Base-by-base conservation (phyloP, 2,329 filamentous ascomycete genomes). In the Alternaria rosae region DNA sequence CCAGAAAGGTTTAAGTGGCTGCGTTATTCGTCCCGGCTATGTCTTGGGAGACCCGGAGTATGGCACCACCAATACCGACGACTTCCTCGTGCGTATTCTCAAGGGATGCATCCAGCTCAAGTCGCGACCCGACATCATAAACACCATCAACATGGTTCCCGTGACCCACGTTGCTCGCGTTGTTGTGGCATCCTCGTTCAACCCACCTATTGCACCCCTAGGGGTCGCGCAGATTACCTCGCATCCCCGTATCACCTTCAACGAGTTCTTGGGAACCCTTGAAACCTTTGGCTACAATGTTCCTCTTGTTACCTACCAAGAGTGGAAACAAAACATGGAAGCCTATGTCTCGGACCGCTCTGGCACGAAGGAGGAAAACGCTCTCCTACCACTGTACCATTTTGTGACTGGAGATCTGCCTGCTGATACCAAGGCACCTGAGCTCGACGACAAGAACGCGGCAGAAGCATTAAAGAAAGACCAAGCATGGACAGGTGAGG, bases 131-230 rank as follows among this genome's bases (percentile, higher is more conserved):
- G 85, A 87, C 68, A 96, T 97, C 69, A 80, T 85, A 76, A 98
- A 97, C 82, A 92, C 92, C 0, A 88, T 97, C 79, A 98, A 97
- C 82, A 88, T 90, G 78, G 91, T 97, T 0, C 94, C 94, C 0
- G 93, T 97, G 25, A 88, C 89, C 65, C 92, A 97, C 68, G 93
- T 97, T 35, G 87, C 90, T 1, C 85, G 88, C n/a, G 87, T 97
- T 8, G 91, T 97, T 25, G 88, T 93, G 17, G 92, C 93, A 1
- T 84, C 90, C 6, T 86, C 88, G 0, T 85, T 96, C 70, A 86
- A 90, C 73, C 89, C 89, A 1, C 84, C 88, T 1, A 69, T 77
- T n/a, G 69, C 74, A 12, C 82, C 82, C 4, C 79, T 88, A 4
- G 83, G 86, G 62, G 92, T 97, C 6, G 86, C 88, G 1, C 92